Base-by-base conservation (phyloP, 164 flowering plant genomes). In the Annona squamosa region DNA sequence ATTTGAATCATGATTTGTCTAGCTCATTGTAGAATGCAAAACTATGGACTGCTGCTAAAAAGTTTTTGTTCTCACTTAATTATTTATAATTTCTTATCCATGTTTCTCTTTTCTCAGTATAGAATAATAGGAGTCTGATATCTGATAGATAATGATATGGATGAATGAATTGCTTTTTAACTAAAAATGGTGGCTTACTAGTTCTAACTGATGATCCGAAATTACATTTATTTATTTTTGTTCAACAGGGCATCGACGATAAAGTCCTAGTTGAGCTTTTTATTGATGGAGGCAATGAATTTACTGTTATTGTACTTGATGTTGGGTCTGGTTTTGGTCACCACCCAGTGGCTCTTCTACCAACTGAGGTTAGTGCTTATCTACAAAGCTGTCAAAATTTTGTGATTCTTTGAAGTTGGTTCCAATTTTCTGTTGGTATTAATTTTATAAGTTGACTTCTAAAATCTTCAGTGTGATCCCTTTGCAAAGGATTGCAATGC, bases 261-360 rank as follows among this genome's bases (percentile, higher is more conserved):
- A 91, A 79, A 82, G 93, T 90, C 70, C 75, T 91, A 44, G 75
- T 93, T 77, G 98, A 93, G 75, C 72, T 91, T 72, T 93, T 93
- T 77, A 91, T 93, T 70, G 89, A 88, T 82, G 95, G 97, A 74
- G 94, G 94, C 43, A 81, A 84, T 75, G 97, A 93, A 76, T 93
- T 93, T 77, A 93, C 98, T 19, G 88, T 97, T 26, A 93, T 93
- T 81, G 88, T 93, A 71, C 92, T 93, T 80, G 98, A 93, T 82
- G 92, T 93, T 66, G 93, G 97, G 41, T 83, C 89, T 77, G 87
- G 88, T 79, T 79, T 67, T 57, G 84, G 88, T 74, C 82, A 84
- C 75, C 81, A 82, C 76, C 97, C 97, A 73, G 94, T 93, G 77
- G 92, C 79, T 63, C 78, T 93, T 46, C 87, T 91, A 46, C 98